Base-by-base conservation (phyloP, 2,329 filamentous ascomycete genomes). In the Neonectria magnoliae region DNA sequence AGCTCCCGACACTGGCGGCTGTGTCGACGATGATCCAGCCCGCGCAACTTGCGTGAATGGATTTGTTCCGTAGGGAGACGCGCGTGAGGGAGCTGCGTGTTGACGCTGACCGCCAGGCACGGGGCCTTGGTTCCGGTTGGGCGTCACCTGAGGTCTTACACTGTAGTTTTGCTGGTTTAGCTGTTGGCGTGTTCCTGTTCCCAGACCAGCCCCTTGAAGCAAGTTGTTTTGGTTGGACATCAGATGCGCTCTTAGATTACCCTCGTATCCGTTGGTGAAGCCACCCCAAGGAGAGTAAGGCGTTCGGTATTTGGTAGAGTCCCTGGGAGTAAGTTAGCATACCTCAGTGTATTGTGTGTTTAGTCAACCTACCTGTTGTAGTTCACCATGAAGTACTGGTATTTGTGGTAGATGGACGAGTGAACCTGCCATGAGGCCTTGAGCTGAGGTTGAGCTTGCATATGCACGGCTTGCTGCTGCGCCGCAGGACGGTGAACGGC, bases 231-330 rank as follows among this genome's bases (percentile, higher is more conserved):
- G 72, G 53, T 74, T 76, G 13, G 73, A 68, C 76, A 83, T 80
- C 48, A 85, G 65, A 62, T 85, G 82, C 18, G 81, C 81, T 53
- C 80, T 78, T 18, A 84, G 65, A 52, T 84, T 84, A 20, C 84
- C 85, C 74, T 88, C 85, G 61, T 89, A 88, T 5, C 86, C 87
- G 65, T 90, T 90, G 36, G 84, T 87, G 69, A 89, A 89, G 0
- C 87, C 88, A 25, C 85, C 84, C 77, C 80, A 82, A 2, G 81
- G 79, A 16, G 84, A 82, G 71, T 90, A 90, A 1, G 88, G 88
- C 5, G 86, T 88, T 54, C 85, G 83, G 64, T 90, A 90, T 58
- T 84, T 84, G 8, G 83, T 81, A 6, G 84, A 79, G 64, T 87
- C 84, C 77, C 85, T 87, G 65, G 5, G n/a, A 31, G 27, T 13